phyloP scores from a whole-genome alignment of 805 yeast genomes.

The Candida boidinii region DNA sequence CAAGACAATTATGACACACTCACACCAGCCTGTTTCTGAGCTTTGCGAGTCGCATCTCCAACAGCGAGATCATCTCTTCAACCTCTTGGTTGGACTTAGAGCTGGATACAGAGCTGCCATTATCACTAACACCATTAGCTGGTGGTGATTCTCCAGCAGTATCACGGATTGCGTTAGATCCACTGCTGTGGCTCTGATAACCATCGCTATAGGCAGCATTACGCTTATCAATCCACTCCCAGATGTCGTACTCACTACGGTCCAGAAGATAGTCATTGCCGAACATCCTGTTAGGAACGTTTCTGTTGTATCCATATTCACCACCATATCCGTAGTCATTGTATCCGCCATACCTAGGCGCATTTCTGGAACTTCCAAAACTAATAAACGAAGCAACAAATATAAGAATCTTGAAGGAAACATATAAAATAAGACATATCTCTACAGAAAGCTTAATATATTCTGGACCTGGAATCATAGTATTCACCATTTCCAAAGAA shows the following conservation, averaged over 20 bases:
- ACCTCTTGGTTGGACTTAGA: slow-evolving; percentile 32
- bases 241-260: slow-evolving; percentile 50
- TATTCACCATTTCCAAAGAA: too few species aligned
- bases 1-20: too few species aligned
- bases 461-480: not conserved
- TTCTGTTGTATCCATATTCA: too few species aligned
- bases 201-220: slow-evolving; percentile 15
- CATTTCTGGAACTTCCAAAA: too few species aligned
- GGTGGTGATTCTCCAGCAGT: not conserved
- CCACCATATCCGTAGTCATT: too few species aligned
- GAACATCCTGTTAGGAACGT: too few species aligned
- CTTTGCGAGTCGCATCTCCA: slow-evolving; percentile 32
- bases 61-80: slow-evolving; percentile 34
- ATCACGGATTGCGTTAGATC: not conserved
- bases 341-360: too few species aligned
- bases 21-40: too few species aligned
- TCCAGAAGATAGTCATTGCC: slow-evolving; percentile 11
- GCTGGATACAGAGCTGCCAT: too few species aligned
- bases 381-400: too few species aligned
- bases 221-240: slow-evolving; percentile 60
- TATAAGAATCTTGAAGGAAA: too few species aligned
- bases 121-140: not conserved
- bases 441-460: slow-evolving; percentile 2
- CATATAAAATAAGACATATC: too few species aligned
- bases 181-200: not conserved